Evolutionary conservation across 2,329 filamentous ascomycete genomes (phyloP), one percentile per base, ranked within the genome.

Genomic region (Fusarium brevicatenulatum): DNA sequence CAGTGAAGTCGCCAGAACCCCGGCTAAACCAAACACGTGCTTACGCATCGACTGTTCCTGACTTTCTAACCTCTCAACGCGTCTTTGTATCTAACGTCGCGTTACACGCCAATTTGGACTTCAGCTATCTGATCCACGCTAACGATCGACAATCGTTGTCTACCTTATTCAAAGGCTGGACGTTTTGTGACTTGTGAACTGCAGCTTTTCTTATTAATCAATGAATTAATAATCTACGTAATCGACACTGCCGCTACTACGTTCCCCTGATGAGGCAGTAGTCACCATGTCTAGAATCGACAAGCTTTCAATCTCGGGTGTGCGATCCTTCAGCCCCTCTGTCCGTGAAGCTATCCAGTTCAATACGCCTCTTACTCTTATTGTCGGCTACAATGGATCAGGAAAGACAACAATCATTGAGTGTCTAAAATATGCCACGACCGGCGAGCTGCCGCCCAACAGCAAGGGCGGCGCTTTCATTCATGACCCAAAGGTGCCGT

Each of bases 361-460:
- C 81, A 91, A 95, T 73, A 92, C 93, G 2, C 97, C 96, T 32
- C 88, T 99, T 63, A 99, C 96, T 18, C 88, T 99, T 70, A 99
- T 99, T 76, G 97, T 99, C 66, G 96, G 96, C 66, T 94, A 95
- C 83, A 99, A 99, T 85, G 96, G 96, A 62, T 98, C 95, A 2
- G 96, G 96, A 70, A 99, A 99, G 85, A 99, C 96, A 15, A 98
- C 96, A 65, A 97, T 99, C 80, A 99, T 99, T 83, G 96, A 99
- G 83, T 97, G 95, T 81, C 92, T 99, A 79, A 98, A 98, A 81
- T 99, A 98, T 90, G 95, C 94, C 58, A 98, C 97, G 23, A 98
- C 95, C 12, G 97, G 96, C 63, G 93, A 97, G 78, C 89, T 97
- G 53, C 96, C 96, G 4, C 94, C 96, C 37, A 97, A 98, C 85